A percentile compares a stretch with the other conserved stretches of the same genome.
Conservation (phyloP, 2,329 filamentous ascomycete genomes). For the Fusarium multiceps region DNA sequence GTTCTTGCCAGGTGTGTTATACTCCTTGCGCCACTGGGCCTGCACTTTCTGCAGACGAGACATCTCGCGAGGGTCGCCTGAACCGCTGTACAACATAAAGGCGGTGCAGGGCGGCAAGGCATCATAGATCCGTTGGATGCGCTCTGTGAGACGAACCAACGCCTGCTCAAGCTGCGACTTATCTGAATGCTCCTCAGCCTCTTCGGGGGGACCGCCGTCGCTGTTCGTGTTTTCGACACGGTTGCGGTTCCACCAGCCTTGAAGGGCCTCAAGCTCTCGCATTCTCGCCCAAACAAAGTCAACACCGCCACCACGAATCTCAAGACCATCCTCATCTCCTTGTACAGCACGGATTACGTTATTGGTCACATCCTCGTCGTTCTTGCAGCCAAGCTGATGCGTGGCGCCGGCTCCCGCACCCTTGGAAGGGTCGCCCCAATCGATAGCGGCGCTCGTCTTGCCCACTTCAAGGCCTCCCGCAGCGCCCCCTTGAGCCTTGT, state of each 20-base stretch:
- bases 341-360: constrained; percentile 68
- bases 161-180: constrained; percentile 57
- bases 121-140: constrained; percentile 67
- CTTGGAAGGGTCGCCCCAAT: constrained; percentile 84
- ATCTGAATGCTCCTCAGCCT: constrained; percentile 18
- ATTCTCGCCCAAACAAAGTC: constrained; percentile 76
- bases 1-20: constrained; percentile 70
- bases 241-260: constrained; percentile 75
- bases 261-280: constrained; percentile 72
- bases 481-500: constrained; percentile 69
- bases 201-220: constrained; percentile 51
- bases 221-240: constrained; percentile 53
- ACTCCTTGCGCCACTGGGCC: constrained; percentile 70
- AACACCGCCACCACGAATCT: constrained; percentile 69
- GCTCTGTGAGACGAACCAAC: constrained; percentile 58
- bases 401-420: constrained; percentile 68
- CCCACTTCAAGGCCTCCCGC: constrained; percentile 65
- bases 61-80: constrained; percentile 76
- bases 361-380: constrained; percentile 68
- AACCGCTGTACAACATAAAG: constrained; percentile 73
- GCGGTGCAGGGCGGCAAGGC: constrained; percentile 72
- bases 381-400: constrained; percentile 66
- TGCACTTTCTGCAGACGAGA: constrained; percentile 70
- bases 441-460: constrained; percentile 80
- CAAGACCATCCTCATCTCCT: constrained; percentile 67